These are phyloP conservation scores for Trifolium repens DNA, from an alignment of 306 rosid species.

Conservation along the genomic window DNA sequence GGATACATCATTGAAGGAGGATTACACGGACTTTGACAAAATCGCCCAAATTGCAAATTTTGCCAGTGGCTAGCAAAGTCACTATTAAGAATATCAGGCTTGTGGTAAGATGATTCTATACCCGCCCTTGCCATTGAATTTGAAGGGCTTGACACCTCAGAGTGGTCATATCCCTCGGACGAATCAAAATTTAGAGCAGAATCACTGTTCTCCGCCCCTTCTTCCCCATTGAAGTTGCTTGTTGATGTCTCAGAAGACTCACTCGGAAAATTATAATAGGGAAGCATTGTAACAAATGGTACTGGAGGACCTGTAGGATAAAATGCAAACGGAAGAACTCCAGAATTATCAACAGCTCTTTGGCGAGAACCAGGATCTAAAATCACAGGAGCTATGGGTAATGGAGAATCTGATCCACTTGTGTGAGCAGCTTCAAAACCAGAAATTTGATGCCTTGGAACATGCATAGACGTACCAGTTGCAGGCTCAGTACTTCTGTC, in stretches of 20 bases:
- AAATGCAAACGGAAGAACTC: constrained; percentile 66
- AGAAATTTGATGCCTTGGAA: constrained; percentile 68
- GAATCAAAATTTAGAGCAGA: constrained; percentile 70
- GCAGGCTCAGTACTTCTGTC: constrained; percentile 64
- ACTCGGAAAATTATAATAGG: constrained; percentile 64
- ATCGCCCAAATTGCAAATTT: constrained; percentile 81
- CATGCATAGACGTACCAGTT: constrained; percentile 52
- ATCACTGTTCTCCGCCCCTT: constrained; percentile 64
- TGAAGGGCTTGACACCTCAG: constrained; percentile 62
- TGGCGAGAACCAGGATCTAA: constrained; percentile 77
- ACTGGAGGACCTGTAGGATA: constrained; percentile 99
- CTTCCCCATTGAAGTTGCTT: constrained; percentile 68
- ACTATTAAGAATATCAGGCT: constrained; percentile 82
- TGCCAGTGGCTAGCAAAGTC: constrained; percentile 84
- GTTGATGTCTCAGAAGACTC: constrained; percentile 71
- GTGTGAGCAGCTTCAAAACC: constrained; percentile 72
- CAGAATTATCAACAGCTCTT: constrained; percentile 68
- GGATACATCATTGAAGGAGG: constrained; percentile 62
- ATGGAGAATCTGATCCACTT: constrained; percentile 71
- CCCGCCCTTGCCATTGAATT: constrained; percentile 54
- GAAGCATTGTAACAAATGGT: constrained; percentile 86
- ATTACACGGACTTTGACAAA: constrained; percentile 65
- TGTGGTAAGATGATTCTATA: constrained; percentile 58
- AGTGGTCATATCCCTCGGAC: constrained; percentile 59
- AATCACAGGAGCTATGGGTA: constrained; percentile 71